Conservation (phyloP, 768 basidiomycete species). For the Suillus ampliporus region DNA sequence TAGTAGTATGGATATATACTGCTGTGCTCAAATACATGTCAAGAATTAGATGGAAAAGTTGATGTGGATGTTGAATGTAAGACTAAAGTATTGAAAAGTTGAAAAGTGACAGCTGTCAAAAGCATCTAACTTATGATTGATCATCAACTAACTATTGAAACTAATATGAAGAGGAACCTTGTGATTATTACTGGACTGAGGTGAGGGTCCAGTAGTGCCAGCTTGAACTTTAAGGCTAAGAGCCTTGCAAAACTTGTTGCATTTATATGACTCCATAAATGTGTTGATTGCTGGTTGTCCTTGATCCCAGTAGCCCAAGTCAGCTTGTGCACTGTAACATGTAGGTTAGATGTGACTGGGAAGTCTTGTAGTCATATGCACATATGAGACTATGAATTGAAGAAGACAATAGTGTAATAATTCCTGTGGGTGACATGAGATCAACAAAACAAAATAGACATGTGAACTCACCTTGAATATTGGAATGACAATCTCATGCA, state of each 20-base stretch:
- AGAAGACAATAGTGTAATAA: constrained; percentile 11
- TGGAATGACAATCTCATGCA: constrained; percentile 17
- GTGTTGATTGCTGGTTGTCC: not conserved
- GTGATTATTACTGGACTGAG: not conserved
- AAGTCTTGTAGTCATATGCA: not conserved
- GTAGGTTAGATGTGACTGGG: not conserved
- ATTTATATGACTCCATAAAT: constrained; percentile 4
- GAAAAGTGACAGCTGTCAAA: not conserved
- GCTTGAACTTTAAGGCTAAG: not conserved
- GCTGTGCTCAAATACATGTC: not conserved
- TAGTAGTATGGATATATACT: not conserved
- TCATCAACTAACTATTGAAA: too few species aligned
- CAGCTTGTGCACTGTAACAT: not conserved
- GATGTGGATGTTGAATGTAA: not conserved
- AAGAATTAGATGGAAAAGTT: not conserved
- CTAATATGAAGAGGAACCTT: not conserved
- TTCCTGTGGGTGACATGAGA: not conserved
- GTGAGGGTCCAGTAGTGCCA: not conserved
- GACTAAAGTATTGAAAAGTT: not conserved
- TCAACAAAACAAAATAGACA: not conserved
- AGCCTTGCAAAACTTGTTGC: constrained; percentile 12
- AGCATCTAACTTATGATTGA: too few species aligned
- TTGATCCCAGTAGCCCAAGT: constrained; percentile 10
- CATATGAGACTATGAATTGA: constrained; percentile 23
- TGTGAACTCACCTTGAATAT: constrained; percentile 28